A percentile compares a stretch with the other conserved stretches of the same genome.
phyloP scores from a whole-genome alignment of 2,329 filamentous ascomycete genomes.

The Exophiala oligosperma region DNA sequence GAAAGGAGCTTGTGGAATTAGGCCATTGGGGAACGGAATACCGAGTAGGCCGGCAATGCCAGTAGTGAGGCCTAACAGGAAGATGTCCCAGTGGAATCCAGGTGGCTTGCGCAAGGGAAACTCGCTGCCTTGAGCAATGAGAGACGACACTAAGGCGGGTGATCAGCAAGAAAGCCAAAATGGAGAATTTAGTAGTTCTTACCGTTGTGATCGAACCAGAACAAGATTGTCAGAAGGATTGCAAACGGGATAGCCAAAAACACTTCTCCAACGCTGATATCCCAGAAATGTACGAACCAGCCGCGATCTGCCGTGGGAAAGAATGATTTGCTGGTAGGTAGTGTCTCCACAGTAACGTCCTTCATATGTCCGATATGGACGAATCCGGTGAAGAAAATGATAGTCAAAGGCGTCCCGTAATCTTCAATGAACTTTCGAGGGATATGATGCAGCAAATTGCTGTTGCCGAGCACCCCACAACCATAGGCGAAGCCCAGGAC shows the following conservation, averaged over 20 bases:
- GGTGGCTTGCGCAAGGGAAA: constrained; percentile 79
- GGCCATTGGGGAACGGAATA: constrained; percentile 77
- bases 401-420: constrained; percentile 79
- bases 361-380: constrained; percentile 82
- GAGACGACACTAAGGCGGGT: constrained; percentile 64
- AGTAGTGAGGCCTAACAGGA: constrained; percentile 76
- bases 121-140: constrained; percentile 80
- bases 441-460: constrained; percentile 71
- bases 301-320: constrained; percentile 70
- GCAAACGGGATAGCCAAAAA: constrained; percentile 89
- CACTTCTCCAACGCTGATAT: constrained; percentile 69
- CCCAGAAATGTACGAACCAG: constrained; percentile 83
- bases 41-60: constrained; percentile 74
- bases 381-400: constrained; percentile 88
- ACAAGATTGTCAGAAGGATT: constrained; percentile 76
- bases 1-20: constrained; percentile 81
- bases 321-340: constrained; percentile 78
- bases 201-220: constrained; percentile 91
- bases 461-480: constrained; percentile 69
- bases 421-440: constrained; percentile 83
- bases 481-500: constrained; percentile 76
- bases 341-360: constrained; percentile 65
- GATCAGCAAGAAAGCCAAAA: background rate
- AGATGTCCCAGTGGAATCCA: constrained; percentile 83
- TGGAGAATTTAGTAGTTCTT: constrained; percentile 27